Evolutionary conservation across 805 yeast genomes (phyloP).

Genomic region (Yamadazyma nakazawae): DNA sequence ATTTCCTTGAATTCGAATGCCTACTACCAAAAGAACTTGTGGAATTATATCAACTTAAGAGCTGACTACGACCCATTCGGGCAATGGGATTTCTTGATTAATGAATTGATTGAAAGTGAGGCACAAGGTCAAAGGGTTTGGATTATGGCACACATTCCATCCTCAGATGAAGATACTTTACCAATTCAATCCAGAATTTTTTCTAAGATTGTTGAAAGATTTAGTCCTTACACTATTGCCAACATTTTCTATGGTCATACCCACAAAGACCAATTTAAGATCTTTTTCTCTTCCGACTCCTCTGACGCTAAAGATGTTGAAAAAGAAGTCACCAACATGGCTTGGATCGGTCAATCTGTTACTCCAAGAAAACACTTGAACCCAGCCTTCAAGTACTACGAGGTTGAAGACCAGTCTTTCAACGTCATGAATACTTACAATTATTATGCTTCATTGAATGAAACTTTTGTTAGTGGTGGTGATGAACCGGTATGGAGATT

Average conservation of each 20-base stretch:
- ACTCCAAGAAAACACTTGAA: slow-evolving; percentile 59
- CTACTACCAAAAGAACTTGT: slow-evolving; percentile 59
- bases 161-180: slow-evolving; percentile 49
- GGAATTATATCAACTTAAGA: slow-evolving; percentile 47
- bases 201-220: slow-evolving; percentile 57
- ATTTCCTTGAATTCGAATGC: slow-evolving; percentile 65
- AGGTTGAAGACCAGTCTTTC: slow-evolving; percentile 59
- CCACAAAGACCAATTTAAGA: slow-evolving; percentile 63
- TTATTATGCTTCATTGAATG: slow-evolving; percentile 56
- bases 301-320: slow-evolving; percentile 36
- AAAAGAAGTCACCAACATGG: slow-evolving; percentile 48
- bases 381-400: slow-evolving; percentile 73
- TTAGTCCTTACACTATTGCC: slow-evolving; percentile 66
- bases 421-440: slow-evolving; percentile 58
- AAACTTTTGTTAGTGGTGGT: slow-evolving; percentile 51
- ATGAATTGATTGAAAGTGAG: slow-evolving; percentile 61
- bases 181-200: slow-evolving; percentile 60
- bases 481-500: slow-evolving; percentile 61
- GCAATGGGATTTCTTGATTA: slow-evolving; percentile 55
- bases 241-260: slow-evolving; percentile 71
- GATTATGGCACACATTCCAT: slow-evolving; percentile 69
- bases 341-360: slow-evolving; percentile 65
- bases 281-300: slow-evolving; percentile 51
- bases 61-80: slow-evolving; percentile 61
- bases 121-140: slow-evolving; percentile 60